Base-by-base conservation (phyloP, 495 filamentous ascomycete genomes). In the Darksidea phi region DNA sequence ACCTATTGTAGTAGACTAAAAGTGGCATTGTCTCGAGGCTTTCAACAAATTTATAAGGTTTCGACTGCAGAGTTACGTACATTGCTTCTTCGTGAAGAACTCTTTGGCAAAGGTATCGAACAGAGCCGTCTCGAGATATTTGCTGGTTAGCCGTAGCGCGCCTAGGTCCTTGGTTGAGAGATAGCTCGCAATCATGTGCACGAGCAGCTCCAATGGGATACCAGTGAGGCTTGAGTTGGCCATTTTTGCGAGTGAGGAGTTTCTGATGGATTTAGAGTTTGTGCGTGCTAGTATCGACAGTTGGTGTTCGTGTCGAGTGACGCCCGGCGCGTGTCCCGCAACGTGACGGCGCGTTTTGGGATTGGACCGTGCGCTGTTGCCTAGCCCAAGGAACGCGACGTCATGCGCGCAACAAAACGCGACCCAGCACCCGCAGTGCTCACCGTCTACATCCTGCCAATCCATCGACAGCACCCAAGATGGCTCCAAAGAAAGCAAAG, bases 1-100 rank as follows among this genome's bases (percentile, higher is more conserved):
- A n/a, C n/a, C n/a, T n/a, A n/a, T n/a, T n/a, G n/a, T n/a, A n/a
- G n/a, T n/a, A n/a, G n/a, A n/a, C n/a, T n/a, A n/a, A n/a, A n/a
- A n/a, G n/a, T n/a, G n/a, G n/a, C n/a, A n/a, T n/a, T n/a, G n/a
- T n/a, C n/a, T n/a, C n/a, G n/a, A n/a, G n/a, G n/a, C n/a, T n/a
- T n/a, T n/a, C n/a, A n/a, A n/a, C n/a, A n/a, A n/a, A n/a, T n/a
- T n/a, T n/a, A n/a, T n/a, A n/a, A n/a, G n/a, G n/a, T n/a, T n/a
- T n/a, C n/a, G n/a, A 32, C 10, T 32, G 10, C 4, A 32, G 28
- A 32, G 28, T 3, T 32, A 10, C 10, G 3, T 32, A 32, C 28
- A 84, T 64, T 81, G 78, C 47, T 76, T 76, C 64, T 80, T 81
- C 18, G 73, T 69, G 67, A 84, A 84, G 72, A 81, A 84, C 63